Evolutionary conservation across 2,329 filamentous ascomycete species (phyloP).

Genomic region (Coniochaeta sp.): DNA sequence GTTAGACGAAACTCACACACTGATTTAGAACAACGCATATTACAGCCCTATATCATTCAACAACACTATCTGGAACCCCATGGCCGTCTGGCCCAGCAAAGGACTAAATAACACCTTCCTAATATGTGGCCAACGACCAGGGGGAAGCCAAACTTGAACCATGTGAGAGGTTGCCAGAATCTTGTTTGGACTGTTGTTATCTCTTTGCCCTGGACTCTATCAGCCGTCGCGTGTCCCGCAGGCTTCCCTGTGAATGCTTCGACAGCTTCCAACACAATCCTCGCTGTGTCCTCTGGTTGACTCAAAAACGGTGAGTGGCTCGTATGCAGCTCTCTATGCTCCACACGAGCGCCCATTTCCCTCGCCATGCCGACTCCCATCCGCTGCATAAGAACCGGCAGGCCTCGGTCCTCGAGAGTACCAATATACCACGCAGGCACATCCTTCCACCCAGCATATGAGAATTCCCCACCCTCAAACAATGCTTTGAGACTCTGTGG

Average conservation of each 20-base stretch:
- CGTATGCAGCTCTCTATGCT: conserved; percentile 31
- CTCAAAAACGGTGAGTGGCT: conserved; percentile 44
- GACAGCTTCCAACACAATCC: conserved; percentile 29
- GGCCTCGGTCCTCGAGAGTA: conserved; percentile 30
- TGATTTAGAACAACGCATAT: too few species aligned
- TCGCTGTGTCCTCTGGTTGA: conserved; percentile 28
- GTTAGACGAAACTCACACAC: not conserved
- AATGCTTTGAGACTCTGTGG: conserved; percentile 34
- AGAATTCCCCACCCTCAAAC: conserved; percentile 32
- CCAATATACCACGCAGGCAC: conserved; percentile 39
- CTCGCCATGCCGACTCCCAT: conserved; percentile 29
- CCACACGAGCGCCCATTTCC: conserved; percentile 24
- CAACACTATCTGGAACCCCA: not conserved
- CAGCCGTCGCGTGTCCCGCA: not conserved
- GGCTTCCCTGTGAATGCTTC: conserved; percentile 13
- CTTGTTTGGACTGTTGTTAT: not conserved
- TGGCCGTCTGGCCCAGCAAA: not conserved
- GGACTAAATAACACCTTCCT: conserved; percentile 3
- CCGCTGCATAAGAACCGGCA: conserved; percentile 31
- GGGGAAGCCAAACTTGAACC: conserved; percentile 6
- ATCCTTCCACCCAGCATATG: conserved; percentile 37
- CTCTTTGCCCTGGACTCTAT: not conserved
- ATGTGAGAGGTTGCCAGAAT: conserved; percentile 5
- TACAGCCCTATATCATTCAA: not conserved
- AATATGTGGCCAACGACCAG: conserved; percentile 5